Evolutionary conservation across 176 grass and related monocot genomes (phyloP), one percentile per base, ranked within the genome.

Genomic region (Ensete ventricosum): DNA sequence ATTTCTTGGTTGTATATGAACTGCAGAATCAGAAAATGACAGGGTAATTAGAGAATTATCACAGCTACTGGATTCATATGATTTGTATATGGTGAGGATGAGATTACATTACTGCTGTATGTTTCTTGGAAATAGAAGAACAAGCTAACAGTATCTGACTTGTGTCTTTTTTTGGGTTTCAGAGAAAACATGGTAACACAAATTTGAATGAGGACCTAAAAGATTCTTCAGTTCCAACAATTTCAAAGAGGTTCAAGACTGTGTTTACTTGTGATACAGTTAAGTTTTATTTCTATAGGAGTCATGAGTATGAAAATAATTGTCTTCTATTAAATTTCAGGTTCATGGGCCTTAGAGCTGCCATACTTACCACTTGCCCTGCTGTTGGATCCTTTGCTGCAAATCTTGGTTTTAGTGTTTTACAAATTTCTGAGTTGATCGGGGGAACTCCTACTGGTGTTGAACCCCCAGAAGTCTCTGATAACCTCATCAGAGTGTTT

Each of bases 311-410:
- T 67, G 65, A 1, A 43, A 26, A 66, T 53, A 66, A 2, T 14
- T 82, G 20, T 55, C 10, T 67, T n/a, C 17, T 57, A 80, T 49
- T 50, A 23, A 60, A 52, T 55, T 82, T 72, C 83, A 99, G 95
- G 74, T 99, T 91, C 64, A 89, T 94, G 95, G 86, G 90, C 11
- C 43, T 94, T 50, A 91, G 79, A 86, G 84, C 88, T 74, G 95
- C 82, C n/a, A 84, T 94, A 75, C 78, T 84, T 60, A 91, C 88
- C 57, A 89, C 54, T 73, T 91, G 86, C 27, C 71, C 86, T 22
- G 51, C 19, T 10, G 27, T 99, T 69, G 82, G 64, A 9, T 79
- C 86, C 1, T 90, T 99, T 14, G 64, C 86, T 1, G 29, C 43
- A 3, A 87, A 84, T 51, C 73, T 94, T 67, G 87, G 86, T 64